Percentiles rank a stretch among this genome's conserved stretches.
These are phyloP conservation scores for Waltergamsia citrina DNA, from an alignment of 2,329 filamentous ascomycete genomes.

Conservation along the genomic window DNA sequence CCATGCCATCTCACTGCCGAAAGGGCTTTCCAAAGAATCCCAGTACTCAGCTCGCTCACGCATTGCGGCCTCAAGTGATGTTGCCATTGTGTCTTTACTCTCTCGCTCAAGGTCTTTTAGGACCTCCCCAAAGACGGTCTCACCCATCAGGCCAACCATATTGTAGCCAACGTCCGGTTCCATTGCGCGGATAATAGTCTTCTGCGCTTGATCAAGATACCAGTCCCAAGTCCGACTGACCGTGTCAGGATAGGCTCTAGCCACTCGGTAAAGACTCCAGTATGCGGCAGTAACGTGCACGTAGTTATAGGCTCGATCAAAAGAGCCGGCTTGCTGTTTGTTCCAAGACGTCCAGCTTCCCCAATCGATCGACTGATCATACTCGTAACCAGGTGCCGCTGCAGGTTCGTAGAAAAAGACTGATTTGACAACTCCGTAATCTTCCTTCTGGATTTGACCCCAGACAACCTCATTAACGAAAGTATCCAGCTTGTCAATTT, in stretches of 20 bases:
- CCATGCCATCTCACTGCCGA: conserved; percentile 53
- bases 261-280: conserved; percentile 48
- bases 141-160: conserved; percentile 46
- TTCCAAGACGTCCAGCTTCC: conserved; percentile 42
- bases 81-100: conserved; percentile 25
- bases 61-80: conserved; percentile 34
- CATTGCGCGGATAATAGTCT: conserved; percentile 32
- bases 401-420: conserved; percentile 46
- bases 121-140: conserved; percentile 45
- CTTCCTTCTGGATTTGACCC: conserved; percentile 33
- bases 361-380: conserved; percentile 36
- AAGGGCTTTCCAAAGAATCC: conserved; percentile 41
- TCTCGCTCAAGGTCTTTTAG: conserved; percentile 41
- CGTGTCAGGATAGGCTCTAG: conserved; percentile 34
- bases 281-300: conserved; percentile 46
- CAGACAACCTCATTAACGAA: conserved; percentile 43
- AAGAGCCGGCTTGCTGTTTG: conserved; percentile 29
- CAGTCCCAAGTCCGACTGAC: conserved; percentile 36
- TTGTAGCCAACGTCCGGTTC: conserved; percentile 31
- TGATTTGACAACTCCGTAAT: conserved; percentile 42
- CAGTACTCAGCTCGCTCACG: conserved; percentile 35
- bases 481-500: conserved; percentile 41
- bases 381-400: conserved; percentile 29
- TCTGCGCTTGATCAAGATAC: conserved; percentile 45
- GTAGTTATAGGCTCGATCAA: conserved; percentile 48